Base-by-base conservation (phyloP, 805 yeast genomes). In the Sugiyamaella smithiae region DNA sequence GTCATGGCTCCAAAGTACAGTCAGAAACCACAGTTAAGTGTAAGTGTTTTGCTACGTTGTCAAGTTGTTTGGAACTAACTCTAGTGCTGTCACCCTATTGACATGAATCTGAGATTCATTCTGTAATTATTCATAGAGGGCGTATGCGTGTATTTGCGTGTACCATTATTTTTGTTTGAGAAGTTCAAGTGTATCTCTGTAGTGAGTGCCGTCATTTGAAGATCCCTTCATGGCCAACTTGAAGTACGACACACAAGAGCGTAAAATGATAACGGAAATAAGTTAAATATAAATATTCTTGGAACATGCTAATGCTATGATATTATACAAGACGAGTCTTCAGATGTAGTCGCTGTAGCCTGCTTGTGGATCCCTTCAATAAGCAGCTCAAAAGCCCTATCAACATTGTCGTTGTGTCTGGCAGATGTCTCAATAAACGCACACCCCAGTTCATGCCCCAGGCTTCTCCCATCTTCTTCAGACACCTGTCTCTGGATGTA, bases 391-490 rank as follows among this genome's bases (percentile, higher is more conserved):
- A 87, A 86, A 12, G 84, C 80, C 55, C 14, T 26, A 14, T 22
- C 66, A 26, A 88, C 87, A 61, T 88, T 86, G 63, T 78, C 81
- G 60, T 87, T 80, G 52, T 84, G 80, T 59, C 89, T 83, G 14
- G 95, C 95, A 36, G 87, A 79, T 7, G 95, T 85, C 69, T 88
- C 96, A 60, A 88, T 75, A 65, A 85, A 88, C 16, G 85, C 87
- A 57, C 85, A 78, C 46, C 74, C 71, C 61, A 87, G 78, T 55
- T 78, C 75, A 48, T 75, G 73, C 25, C 95, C 95, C 51, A 88
- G 71, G 41, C 68, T 69, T 46, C 67, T 58, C 23, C 82, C 87
- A 63, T 85, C 90, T 17, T 72, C 77, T 37, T 68, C 72, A 11
- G 79, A 69, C 31, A 67, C 67, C 60, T 79, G 82, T 53, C 91